Evolutionary conservation across 371 early-diverging fungal genomes (phyloP).

Genomic region (Rhizomucor pusillus): DNA sequence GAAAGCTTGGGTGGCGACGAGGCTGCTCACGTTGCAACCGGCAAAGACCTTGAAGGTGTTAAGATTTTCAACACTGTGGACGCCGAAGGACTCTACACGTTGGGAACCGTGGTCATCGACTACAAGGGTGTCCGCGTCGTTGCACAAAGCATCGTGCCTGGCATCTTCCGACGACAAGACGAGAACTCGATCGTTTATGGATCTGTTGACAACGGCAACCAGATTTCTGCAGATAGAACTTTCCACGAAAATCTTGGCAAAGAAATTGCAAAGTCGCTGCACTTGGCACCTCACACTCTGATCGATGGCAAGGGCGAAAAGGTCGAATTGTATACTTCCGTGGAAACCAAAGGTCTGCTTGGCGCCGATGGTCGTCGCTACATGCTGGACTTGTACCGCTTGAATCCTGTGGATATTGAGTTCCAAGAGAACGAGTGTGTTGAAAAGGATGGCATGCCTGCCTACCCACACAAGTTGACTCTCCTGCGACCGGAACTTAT

Average conservation of each 20-base stretch:
- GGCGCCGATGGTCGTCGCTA: constrained; percentile 92
- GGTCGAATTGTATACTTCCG: constrained; percentile 71
- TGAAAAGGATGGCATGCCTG: constrained; percentile 45
- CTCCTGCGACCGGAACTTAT: constrained; percentile 88
- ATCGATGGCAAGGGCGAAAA: constrained; percentile 64
- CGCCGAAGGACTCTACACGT: constrained; percentile 72
- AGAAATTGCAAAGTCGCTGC: constrained; percentile 74
- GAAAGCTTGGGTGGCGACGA: constrained; percentile 84
- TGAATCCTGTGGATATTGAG: constrained; percentile 87
- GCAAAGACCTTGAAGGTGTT: constrained; percentile 93
- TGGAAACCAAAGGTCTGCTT: constrained; percentile 89
- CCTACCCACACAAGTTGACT: constrained; percentile 88
- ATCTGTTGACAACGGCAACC: constrained; percentile 79
- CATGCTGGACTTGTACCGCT: constrained; percentile 87
- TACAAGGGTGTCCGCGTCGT: constrained; percentile 89
- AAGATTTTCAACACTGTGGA: constrained; percentile 75
- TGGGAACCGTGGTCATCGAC: constrained; percentile 90
- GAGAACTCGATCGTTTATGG: constrained; percentile 86
- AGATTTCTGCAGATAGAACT: constrained; percentile 62
- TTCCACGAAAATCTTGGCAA: constrained; percentile 76
- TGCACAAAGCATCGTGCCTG: constrained; percentile 93
- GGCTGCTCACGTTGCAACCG: constrained; percentile 90
- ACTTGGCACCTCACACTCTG: constrained; percentile 76
- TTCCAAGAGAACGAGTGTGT: constrained; percentile 78
- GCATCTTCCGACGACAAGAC: constrained; percentile 76